Base-by-base conservation (phyloP, 192 early-diverging fungal species). In the Diversispora epigaea region DNA sequence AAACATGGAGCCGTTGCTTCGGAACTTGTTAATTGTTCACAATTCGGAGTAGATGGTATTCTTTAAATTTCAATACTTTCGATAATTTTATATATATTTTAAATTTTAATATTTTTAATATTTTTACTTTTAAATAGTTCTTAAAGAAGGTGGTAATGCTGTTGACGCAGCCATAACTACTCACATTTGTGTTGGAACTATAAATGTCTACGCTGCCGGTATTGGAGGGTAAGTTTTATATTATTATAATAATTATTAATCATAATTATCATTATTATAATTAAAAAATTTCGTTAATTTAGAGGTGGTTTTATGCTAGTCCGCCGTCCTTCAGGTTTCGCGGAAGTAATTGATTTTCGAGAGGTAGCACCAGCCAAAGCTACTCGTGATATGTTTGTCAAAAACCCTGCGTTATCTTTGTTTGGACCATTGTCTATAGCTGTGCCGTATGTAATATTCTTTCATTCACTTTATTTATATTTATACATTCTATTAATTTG, bases 101-200 rank as follows among this genome's bases (percentile, higher is more conserved):
- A 54, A 17, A 12, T 12, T 50, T 4, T 14, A 54, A 17, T 54
- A 11, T 54, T 0, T 17, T 54, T 54, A 17, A 54, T 17, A 12
- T 54, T 17, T 54, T 17, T 17, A 54, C 10, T 54, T 54, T 17
- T 54, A 10, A 14, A 17, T 54, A 85, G 86, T 92, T 11, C 80
- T 98, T 50, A 90, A 89, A 77, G 86, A 91, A 11, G 93, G 93
- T 65, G 96, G 96, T 50, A 93, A 89, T 63, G 94, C 96, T 3
- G 89, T 95, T 0, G 96, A 98, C 80, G 89, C 94, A 0, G 90
- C 93, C 12, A 88, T 98, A 49, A 94, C 94, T 2, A 87, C 94
- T 50, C 86, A 91, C 6, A 85, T 95, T 15, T 97, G 95, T 76
- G 86, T 95, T 68, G 96, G 94, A 57, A 87, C 91, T 17, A 88